Evolutionary conservation across 2,329 filamentous ascomycete species (phyloP), one percentile per base, ranked within the genome.

Genomic region (Laburnicola sp.): DNA sequence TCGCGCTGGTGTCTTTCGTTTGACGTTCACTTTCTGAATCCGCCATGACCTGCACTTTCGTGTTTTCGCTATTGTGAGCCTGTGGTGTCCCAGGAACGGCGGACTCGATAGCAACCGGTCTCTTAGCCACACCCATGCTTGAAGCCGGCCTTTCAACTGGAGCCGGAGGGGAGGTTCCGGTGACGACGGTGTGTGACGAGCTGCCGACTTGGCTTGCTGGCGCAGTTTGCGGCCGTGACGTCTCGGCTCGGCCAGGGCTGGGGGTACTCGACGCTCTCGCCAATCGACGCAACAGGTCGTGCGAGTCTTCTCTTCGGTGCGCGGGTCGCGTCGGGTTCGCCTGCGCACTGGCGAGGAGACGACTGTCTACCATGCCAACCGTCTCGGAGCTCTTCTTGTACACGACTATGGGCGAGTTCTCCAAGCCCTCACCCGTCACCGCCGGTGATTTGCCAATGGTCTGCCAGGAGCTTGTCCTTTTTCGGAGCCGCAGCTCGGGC

Each of bases 201-300:
- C 44, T 59, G 27, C 51, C 51, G 11, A 48, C 38, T 47, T 58
- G 57, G 26, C 39, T 56, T 3, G 52, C 31, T n/a, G 60, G 57
- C 41, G 62, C 54, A n/a, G 60, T 59, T 30, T 62, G 60, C 8
- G 65, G 60, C 39, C 64, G 59, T 16, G 58, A 47, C 9, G 60
- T 35, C 26, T 51, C 43, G 26, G 42, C 42, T 44, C 68, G 69
- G 22, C 59, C 68, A 30, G 77, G 75, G 53, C 74, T 78, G 3
- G 78, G 77, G 28, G 76, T 80, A 50, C 75, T 79, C 5, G 76
- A 74, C 2, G 70, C 75, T 54, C 76, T 68, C 2, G 78, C 76
- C 7, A 81, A 66, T 48, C 73, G 71, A 54, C 74, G 72, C 40
- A 81, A 65, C 22, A 80, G 62, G 53, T 75, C 70, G 53, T 77